Evolutionary conservation across 2,329 filamentous ascomycete species (phyloP), one percentile per base, ranked within the genome.

Genomic region (Botryotinia calthae): DNA sequence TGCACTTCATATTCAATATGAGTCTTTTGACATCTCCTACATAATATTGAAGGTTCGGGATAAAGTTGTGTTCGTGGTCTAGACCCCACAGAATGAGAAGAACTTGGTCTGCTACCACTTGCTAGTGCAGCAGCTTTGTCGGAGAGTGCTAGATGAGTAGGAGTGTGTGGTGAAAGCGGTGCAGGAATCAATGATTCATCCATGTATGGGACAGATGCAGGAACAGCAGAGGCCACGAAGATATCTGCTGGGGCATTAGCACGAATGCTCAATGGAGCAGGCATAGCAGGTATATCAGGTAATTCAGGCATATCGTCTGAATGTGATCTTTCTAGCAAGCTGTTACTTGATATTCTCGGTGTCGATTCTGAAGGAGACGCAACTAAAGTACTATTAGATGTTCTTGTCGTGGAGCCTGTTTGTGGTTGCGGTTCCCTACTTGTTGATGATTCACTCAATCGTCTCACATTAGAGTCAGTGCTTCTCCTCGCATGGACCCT

Each of bases 1-100:
- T 98, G 93, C 2, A 97, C 83, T 14, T 93, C 89, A 77, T 97
- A 94, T 80, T 97, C 91, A 54, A 98, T 95, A 74, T 94, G 88
- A 9, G 85, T 79, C 75, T 87, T 91, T 31, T 85, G 83, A 80
- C 95, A 98, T 16, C 88, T 85, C 54, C 89, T 87, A 80, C 95
- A 98, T 14, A 85, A 86, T 68, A 97, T 88, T 1, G 88, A 89
- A 0, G 94, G 93, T 79, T 97, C 93, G 1, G 84, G 81, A 75
- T 88, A 93, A 2, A 88, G 82, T 77, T 88, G 83, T 31, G 76
- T 69, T 5, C 75, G 76, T 61, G 79, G 74, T 58, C 77, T 75
- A 58, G 80, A 80, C 25, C 79, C 78, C 71, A 73, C 54, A 46
- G 78, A 79, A 34, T 77, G 75, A 4, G 80, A 80, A 28, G 80